Conservation (phyloP, 345 rosid species). For the Populus euphratica region DNA sequence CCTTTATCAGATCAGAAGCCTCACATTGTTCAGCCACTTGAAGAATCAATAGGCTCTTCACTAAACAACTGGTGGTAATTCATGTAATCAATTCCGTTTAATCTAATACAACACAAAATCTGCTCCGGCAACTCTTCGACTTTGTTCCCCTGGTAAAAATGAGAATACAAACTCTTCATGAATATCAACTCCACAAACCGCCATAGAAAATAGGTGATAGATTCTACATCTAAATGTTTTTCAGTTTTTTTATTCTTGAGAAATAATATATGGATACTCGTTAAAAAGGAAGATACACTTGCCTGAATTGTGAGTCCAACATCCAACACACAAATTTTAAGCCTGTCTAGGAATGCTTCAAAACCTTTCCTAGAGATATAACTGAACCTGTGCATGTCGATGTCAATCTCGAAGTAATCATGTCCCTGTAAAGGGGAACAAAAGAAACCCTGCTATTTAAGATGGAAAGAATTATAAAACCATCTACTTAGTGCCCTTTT, state of each 20-base stretch:
- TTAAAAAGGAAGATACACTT: not conserved
- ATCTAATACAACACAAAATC: slow-evolving; percentile 73
- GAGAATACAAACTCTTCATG: not conserved
- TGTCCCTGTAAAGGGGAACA: slow-evolving; percentile 54
- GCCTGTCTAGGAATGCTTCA: slow-evolving; percentile 83
- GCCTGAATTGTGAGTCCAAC: slow-evolving; percentile 98
- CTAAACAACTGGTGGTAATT: slow-evolving; percentile 50
- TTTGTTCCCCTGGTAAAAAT: slow-evolving; percentile 68
- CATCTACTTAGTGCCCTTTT: not conserved
- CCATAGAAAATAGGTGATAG: not conserved
- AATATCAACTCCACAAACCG: slow-evolving; percentile 2
- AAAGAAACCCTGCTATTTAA: not conserved
- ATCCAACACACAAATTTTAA: slow-evolving; percentile 74
- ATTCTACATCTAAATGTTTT: not conserved
- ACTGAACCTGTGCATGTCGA: slow-evolving; percentile 97
- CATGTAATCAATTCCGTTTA: slow-evolving; percentile 72
- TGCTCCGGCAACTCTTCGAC: slow-evolving; percentile 93
- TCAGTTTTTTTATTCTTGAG: not conserved
- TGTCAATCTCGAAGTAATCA: slow-evolving; percentile 83
- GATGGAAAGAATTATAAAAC: not conserved
- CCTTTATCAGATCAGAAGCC: slow-evolving; percentile 17
- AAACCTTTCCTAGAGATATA: slow-evolving; percentile 94
- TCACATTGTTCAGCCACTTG: slow-evolving; percentile 22
- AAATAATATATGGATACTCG: not conserved
- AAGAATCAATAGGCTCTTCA: slow-evolving; percentile 39